Evolutionary conservation across 2,329 filamentous ascomycete genomes (phyloP), one percentile per base, ranked within the genome.

Genomic region (Fusarium caatingaense): DNA sequence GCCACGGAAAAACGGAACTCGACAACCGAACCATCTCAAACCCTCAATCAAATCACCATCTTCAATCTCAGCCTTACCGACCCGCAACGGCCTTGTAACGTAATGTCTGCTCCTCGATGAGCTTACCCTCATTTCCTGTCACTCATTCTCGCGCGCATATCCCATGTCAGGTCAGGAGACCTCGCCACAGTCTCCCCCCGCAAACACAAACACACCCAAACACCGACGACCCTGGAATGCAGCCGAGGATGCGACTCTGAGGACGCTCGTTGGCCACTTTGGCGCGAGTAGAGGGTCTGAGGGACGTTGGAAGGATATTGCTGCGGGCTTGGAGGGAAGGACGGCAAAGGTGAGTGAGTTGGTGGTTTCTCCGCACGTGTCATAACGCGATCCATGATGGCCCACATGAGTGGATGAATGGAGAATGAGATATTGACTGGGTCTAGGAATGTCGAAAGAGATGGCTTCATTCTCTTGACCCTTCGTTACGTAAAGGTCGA

Each of bases 401-500:
- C 16, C 34, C 56, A 54, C 48, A 25, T 25, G 23, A 25, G 23
- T 25, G 23, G 23, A 25, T 25, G 23, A 25, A 25, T 25, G 25
- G 25, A 25, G 25, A 25, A 27, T 27, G 25, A 10, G 25, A 3
- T 27, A n/a, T 49, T 73, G 20, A 73, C 34, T 25, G 5, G 2
- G 2, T 6, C 0, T 18, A 77, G 73, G 75, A 76, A 40, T 77
- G 75, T 30, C 68, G 75, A 4, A 77, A 77, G 65, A 70, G 75
- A 37, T 77, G 75, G 75, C 76, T 77, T 67, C 75, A 77, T 50
- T 77, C 75, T 11, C 66, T 77, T 8, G 73, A 77, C 23, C 75
- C 75, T 4, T 76, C 75, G 2, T 41, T 77, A 15, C 68, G 75
- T 8, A 77, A 77, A 23, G 75, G 75, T 5, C 50, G 74, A 45